phyloP scores from a whole-genome alignment of 164 flowering plant species.

The Houttuynia cordata region DNA sequence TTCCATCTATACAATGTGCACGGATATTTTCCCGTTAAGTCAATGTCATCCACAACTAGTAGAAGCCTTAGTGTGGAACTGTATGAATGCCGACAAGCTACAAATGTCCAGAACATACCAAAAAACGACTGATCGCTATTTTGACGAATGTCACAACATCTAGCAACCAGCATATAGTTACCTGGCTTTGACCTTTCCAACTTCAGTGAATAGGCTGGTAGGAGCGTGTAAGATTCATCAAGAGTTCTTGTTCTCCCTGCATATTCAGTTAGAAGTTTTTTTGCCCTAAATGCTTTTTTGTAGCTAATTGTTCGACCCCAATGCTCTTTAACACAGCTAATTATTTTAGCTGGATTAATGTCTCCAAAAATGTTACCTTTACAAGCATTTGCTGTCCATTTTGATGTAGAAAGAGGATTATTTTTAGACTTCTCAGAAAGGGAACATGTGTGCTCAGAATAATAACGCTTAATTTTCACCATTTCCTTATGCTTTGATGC shows the following conservation, averaged over 20 bases:
- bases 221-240: background rate
- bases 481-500: background rate
- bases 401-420: background rate
- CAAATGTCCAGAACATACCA: background rate
- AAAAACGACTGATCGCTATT: background rate
- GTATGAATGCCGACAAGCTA: background rate
- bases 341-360: background rate
- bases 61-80: conserved; percentile 22
- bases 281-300: background rate
- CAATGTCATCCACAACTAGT: conserved; percentile 32
- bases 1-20: conserved; percentile 44
- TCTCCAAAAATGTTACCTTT: background rate
- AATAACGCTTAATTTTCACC: background rate
- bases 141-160: background rate
- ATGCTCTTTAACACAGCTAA: background rate
- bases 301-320: background rate
- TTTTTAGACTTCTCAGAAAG: background rate
- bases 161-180: background rate
- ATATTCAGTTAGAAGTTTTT: background rate
- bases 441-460: background rate
- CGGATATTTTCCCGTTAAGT: conserved; percentile 29
- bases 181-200: background rate
- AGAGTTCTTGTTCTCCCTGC: background rate
- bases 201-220: background rate
- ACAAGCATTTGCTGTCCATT: background rate